Percentiles rank a stretch among this genome's conserved stretches.
These are phyloP conservation scores for Geranium rotundifolium DNA, from an alignment of 345 rosid species.

Conservation along the genomic window DNA sequence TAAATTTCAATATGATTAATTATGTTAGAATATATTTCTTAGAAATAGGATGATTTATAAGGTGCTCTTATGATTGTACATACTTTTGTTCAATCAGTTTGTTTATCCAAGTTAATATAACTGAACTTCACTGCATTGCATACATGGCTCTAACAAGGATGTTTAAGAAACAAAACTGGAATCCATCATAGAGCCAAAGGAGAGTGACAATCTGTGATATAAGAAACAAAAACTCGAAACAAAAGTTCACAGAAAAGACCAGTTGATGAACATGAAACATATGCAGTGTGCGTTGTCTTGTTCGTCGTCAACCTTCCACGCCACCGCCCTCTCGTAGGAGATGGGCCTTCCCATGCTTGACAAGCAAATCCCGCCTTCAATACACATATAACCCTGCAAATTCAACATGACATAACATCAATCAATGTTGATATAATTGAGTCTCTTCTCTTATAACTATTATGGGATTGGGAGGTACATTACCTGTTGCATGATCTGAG, in stretches of 20 bases:
- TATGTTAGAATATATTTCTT: background rate
- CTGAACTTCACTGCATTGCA: constrained; percentile 28
- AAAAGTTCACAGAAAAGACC: constrained; percentile 92
- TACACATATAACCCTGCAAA: constrained; percentile 83
- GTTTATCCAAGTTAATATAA: no score
- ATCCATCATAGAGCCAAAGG: no score
- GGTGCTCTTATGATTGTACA: no score
- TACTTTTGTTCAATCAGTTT: no score
- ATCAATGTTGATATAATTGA: no score
- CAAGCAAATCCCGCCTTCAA: constrained; percentile 76
- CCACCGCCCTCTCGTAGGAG: constrained; percentile 78
- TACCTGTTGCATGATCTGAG: constrained; percentile 86
- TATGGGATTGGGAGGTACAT: background rate
- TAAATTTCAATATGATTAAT: no score
- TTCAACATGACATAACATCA: no score
- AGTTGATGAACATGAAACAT: constrained; percentile 85
- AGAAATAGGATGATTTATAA: background rate
- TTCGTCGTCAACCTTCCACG: constrained; percentile 90
- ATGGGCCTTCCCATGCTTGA: constrained; percentile 96
- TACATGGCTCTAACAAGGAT: constrained; percentile 28
- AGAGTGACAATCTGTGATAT: no score
- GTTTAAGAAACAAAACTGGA: no score
- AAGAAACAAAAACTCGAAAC: no score
- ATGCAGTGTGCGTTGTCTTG: constrained; percentile 81
- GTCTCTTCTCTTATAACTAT: no score